Evolutionary conservation across 2,329 filamentous ascomycete genomes (phyloP), one percentile per base, ranked within the genome.

Genomic region (Trichophyton mentagrophytes): DNA sequence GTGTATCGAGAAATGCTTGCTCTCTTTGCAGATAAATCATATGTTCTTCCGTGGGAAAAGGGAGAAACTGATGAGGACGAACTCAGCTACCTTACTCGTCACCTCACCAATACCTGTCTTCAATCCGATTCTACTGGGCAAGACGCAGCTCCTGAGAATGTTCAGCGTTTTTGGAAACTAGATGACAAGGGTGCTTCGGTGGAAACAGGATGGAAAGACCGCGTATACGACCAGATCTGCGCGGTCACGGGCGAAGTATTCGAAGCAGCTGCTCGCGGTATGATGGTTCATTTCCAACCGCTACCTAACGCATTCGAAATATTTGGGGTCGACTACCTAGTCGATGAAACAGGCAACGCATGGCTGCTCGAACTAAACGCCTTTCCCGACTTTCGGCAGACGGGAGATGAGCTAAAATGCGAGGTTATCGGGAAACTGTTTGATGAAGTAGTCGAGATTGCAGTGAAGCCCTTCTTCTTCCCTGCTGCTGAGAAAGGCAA

Each of bases 331-430:
- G 93, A 99, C 71, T 99, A 93, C 70, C 73, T 99, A 68, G 85
- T 96, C 8, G 89, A 90, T 68, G 79, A 71, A 0, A 68, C 71
- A 7, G 85, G 84, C 0, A 79, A 69, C 2, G 82, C 84, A 2
- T 96, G 85, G 84, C 72, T 99, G 68, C 77, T 99, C 61, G 93
- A 99, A 77, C 83, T 95, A 36, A 99, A 99, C 77, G 89, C 92
- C 0, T 99, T 95, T 74, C 93, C 93, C 8, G 93, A 99, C 76
- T 97, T 97, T 70, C 85, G 82, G 69, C 92, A 97, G 82, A 96
- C 90, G 15, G 93, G 93, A 0, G 80, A 81, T 6, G 86, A 88
- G 61, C 74, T 95, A 65, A 83, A 80, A 69, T 82, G 75, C 49
- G 65, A 76, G 0, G 73, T 97, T 46, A 86, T 99, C 25, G 82